Base-by-base conservation (phyloP, 345 rosid species). In the Citrus hindsii region DNA sequence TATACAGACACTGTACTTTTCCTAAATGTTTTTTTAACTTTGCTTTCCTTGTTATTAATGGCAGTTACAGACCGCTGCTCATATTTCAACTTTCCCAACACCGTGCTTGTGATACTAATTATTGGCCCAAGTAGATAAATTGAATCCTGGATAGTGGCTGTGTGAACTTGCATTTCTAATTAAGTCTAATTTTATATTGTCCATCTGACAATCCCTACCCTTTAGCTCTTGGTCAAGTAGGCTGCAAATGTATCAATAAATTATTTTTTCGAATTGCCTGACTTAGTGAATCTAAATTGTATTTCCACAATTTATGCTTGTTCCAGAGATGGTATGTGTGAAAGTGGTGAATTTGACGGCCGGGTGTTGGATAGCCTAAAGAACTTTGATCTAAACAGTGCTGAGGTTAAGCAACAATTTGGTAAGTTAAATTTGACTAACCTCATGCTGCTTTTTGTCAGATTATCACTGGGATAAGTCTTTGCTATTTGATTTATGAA, bases 321-420 rank as follows among this genome's bases (percentile, higher is more conserved):
- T 75, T 76, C 30, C 84, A 96, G 98, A 82, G 92, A 84, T 80
- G 90, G 86, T 80, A 92, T 96, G 97, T 79, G 95, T 72, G 98
- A 97, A 74, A 91, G 89, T 69, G 85, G 83, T 83, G 97, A 88
- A 85, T 96, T 97, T 98, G 95, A 94, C 79, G 78, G 83, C 79
- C 85, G 85, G 70, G 90, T 96, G 97, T 83, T 85, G 87, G 98
- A 96, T 8, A 89, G 95, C 53, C 82, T 92, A 74, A 94, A 89
- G 85, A 90, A 89, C 75, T 96, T 96, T 80, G 97, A 96, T 83
- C 90, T 94, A 51, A 90, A 82, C 80, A 96, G 97, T 84, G 95
- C 98, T 58, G 99, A 96, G 80, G 94, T 92, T 55, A 92, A 96
- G 79, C 97, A 96, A 80, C 97, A 96, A 75, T 96, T 96, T 79